These are phyloP conservation scores for Cordyceps tenuipes DNA, from an alignment of 2,329 filamentous ascomycete genomes.

Conservation along the genomic window DNA sequence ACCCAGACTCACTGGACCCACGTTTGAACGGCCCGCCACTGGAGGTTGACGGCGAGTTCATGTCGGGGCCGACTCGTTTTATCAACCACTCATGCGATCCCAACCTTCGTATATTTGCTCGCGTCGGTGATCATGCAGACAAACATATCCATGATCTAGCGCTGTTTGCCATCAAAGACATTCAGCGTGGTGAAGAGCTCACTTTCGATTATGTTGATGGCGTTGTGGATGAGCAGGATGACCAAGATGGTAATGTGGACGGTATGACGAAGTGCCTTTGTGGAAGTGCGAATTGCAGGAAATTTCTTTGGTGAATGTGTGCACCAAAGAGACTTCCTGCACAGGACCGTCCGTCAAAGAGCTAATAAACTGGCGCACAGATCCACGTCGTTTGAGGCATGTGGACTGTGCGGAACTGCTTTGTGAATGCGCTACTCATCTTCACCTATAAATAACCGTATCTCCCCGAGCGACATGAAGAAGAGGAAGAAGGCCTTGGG, in stretches of 20 bases:
- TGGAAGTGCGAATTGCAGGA: slow-evolving; percentile 56
- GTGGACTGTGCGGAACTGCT: background rate
- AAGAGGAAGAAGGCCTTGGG: background rate
- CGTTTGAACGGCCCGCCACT: slow-evolving; percentile 47
- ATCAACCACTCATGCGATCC: slow-evolving; percentile 79
- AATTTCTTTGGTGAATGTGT: slow-evolving; percentile 52
- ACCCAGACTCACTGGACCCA: slow-evolving; percentile 46
- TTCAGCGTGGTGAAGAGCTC: slow-evolving; percentile 58
- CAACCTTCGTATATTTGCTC: slow-evolving; percentile 70
- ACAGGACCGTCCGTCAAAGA: background rate
- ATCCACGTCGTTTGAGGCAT: background rate
- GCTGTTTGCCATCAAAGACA: slow-evolving; percentile 62
- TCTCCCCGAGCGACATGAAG: background rate
- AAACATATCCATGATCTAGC: slow-evolving; percentile 68
- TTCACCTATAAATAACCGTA: background rate
- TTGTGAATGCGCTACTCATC: background rate
- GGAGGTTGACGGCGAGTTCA: slow-evolving; percentile 64
- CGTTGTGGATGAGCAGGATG: slow-evolving; percentile 42
- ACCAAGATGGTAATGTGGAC: slow-evolving; percentile 29
- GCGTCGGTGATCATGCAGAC: slow-evolving; percentile 69
- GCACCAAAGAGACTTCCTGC: background rate
- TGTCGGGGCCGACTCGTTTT: slow-evolving; percentile 70
- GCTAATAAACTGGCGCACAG: background rate
- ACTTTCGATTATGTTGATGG: slow-evolving; percentile 75
- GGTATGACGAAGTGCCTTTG: slow-evolving; percentile 56